Evolutionary conservation across 163 green algal genomes (phyloP).

Genomic region (Scenedesmus sp.): DNA sequence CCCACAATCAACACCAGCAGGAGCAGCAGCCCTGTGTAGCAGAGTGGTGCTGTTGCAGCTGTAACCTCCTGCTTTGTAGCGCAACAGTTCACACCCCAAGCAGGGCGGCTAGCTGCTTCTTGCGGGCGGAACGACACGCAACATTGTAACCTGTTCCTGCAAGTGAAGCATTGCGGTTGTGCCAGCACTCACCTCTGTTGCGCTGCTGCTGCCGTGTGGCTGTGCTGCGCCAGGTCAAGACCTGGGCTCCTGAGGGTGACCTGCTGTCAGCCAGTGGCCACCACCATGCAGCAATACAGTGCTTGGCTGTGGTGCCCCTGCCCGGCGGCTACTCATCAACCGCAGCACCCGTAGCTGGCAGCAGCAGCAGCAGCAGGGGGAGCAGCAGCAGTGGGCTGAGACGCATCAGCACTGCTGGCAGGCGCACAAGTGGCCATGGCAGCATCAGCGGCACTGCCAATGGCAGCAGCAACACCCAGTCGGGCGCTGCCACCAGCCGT

Average conservation of each 20-base stretch:
- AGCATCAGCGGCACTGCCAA: neutral
- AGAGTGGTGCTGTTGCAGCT: neutral
- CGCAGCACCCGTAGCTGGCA: neutral
- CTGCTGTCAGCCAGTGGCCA: conserved; percentile 46
- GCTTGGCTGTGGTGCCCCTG: conserved; percentile 13
- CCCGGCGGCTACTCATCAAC: neutral
- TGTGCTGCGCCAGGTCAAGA: conserved; percentile 23
- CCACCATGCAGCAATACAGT: conserved; percentile 50
- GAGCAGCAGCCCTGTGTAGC: neutral
- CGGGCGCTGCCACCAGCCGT: neutral
- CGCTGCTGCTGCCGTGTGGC: neutral
- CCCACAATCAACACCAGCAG: neutral
- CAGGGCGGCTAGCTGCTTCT: neutral
- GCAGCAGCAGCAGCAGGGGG: neutral
- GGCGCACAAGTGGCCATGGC: neutral
- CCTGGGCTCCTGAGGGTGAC: conserved; percentile 31
- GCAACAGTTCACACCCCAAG: too few relatives aligned
- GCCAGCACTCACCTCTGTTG: neutral
- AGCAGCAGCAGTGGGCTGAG: conserved; percentile 11
- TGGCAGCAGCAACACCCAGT: neutral
- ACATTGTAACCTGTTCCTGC: neutral
- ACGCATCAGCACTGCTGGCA: neutral
- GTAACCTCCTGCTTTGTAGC: too few relatives aligned
- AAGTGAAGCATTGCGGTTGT: neutral
- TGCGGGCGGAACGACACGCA: too few relatives aligned